phyloP scores from a whole-genome alignment of 129 eudicot species.

The Erigeron canadensis region DNA sequence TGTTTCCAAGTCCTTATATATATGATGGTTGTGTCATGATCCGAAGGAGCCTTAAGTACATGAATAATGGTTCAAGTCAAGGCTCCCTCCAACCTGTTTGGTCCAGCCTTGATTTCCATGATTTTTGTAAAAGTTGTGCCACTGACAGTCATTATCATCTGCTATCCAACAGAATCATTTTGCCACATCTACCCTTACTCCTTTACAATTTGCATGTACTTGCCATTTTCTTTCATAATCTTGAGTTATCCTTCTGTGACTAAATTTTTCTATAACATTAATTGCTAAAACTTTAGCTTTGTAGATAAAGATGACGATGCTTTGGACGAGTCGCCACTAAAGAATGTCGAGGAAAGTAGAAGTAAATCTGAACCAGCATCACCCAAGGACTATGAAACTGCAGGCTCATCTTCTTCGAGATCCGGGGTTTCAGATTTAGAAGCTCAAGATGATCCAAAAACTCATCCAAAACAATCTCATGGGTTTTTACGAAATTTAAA shows the following conservation, averaged over 20 bases:
- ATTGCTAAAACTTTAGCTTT: slow-evolving; percentile 45
- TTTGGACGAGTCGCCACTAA: slow-evolving; percentile 19
- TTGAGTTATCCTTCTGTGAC: not conserved
- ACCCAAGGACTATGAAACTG: slow-evolving; percentile 7
- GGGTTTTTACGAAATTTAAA: slow-evolving; percentile 61
- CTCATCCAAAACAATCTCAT: slow-evolving; percentile 43
- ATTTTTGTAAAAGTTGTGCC: no score
- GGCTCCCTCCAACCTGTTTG: no score
- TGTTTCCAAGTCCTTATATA: no score
- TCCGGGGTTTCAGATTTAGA: slow-evolving; percentile 40
- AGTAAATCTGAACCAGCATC: slow-evolving; percentile 34
- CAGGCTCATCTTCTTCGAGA: slow-evolving; percentile 34
- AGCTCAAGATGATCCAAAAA: slow-evolving; percentile 33
- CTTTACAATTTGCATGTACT: not conserved
- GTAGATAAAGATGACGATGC: slow-evolving; percentile 36
- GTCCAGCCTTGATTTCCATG: no score
- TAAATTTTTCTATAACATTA: slow-evolving; percentile 28
- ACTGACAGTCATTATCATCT: no score
- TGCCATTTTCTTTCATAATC: not conserved
- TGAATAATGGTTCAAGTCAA: no score
- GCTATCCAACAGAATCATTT: not conserved
- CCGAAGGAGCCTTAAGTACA: no score
- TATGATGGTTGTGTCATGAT: no score
- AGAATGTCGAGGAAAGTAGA: slow-evolving; percentile 34
- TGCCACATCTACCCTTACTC: not conserved